phyloP scores from a whole-genome alignment of 768 basidiomycete genomes.

The Boletellus sp. region DNA sequence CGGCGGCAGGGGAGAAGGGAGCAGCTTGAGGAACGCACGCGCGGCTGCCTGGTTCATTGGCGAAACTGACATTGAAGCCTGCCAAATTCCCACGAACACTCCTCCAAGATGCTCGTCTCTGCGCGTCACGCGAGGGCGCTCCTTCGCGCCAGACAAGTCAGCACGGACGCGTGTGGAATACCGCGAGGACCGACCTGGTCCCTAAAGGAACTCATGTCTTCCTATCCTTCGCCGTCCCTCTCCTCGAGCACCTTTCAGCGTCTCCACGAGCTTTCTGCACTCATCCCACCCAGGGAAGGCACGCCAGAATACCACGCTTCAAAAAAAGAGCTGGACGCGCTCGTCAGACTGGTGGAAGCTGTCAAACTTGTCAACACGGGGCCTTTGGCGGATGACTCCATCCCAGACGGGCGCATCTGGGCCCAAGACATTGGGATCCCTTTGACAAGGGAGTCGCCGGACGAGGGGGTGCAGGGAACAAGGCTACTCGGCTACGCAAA shows the following conservation, averaged over 20 bases:
- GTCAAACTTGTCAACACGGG: slow-evolving; percentile 57
- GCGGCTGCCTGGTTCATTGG: slow-evolving; percentile 26
- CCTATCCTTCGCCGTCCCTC: slow-evolving; percentile 68
- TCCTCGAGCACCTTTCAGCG: slow-evolving; percentile 53
- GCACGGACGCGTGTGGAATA: slow-evolving; percentile 58
- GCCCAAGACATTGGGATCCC: slow-evolving; percentile 36
- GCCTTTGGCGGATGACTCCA: slow-evolving; percentile 22
- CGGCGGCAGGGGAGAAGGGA: slow-evolving; percentile 58
- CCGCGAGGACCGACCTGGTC: slow-evolving; percentile 76
- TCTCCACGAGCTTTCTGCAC: slow-evolving; percentile 70
- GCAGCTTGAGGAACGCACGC: slow-evolving; percentile 47
- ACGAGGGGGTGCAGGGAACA: slow-evolving; percentile 35
- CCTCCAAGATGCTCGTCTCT: no score
- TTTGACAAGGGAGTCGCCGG: slow-evolving; percentile 19
- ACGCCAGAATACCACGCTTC: slow-evolving; percentile 50
- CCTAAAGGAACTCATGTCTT: slow-evolving; percentile 68
- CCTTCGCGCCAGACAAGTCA: slow-evolving; percentile 10
- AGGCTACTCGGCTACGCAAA: slow-evolving; percentile 50
- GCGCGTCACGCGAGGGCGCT: no score
- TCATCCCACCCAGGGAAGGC: slow-evolving; percentile 59
- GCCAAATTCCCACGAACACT: background rate
- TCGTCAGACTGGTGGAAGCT: slow-evolving; percentile 76
- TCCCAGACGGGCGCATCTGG: slow-evolving; percentile 44
- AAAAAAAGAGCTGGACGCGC: slow-evolving; percentile 61
- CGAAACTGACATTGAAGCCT: background rate